Conservation (phyloP, 176 grass and related monocot genomes). For the Thalia dealbata region DNA sequence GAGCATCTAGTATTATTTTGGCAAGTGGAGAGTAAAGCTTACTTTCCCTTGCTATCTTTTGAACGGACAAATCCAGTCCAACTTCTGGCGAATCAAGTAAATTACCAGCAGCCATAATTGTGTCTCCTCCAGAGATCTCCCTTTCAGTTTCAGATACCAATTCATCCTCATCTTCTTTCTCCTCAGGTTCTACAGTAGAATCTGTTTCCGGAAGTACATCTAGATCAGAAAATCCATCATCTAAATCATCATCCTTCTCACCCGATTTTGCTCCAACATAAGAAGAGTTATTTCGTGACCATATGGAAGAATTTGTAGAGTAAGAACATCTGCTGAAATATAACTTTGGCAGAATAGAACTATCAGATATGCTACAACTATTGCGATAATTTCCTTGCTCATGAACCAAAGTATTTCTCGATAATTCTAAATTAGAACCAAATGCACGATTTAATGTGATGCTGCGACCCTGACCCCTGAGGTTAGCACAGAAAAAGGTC, state of each 20-base stretch:
- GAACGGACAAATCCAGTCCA: slow-evolving; percentile 17
- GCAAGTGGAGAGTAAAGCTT: neutral
- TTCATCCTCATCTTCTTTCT: slow-evolving; percentile 16
- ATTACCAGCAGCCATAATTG: slow-evolving; percentile 31
- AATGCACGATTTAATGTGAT: slow-evolving; percentile 17
- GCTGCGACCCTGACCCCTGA: slow-evolving; percentile 22
- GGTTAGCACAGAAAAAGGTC: slow-evolving; percentile 7
- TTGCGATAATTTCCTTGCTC: slow-evolving; percentile 18
- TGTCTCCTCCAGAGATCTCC: slow-evolving; percentile 23
- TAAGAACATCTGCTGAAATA: slow-evolving; percentile 1
- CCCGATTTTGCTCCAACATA: slow-evolving; percentile 37
- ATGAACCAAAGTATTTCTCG: slow-evolving; percentile 18
- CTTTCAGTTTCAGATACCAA: slow-evolving; percentile 17
- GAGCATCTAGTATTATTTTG: slow-evolving; percentile 1
- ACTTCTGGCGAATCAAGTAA: slow-evolving; percentile 23
- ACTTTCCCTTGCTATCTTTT: neutral
- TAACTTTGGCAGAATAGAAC: slow-evolving; percentile 22
- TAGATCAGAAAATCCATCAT: slow-evolving; percentile 85
- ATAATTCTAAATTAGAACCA: slow-evolving; percentile 15
- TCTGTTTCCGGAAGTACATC: slow-evolving; percentile 39
- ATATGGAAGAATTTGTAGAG: slow-evolving; percentile 25
- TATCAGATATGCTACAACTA: slow-evolving; percentile 20
- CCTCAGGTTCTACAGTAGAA: neutral
- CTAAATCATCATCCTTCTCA: slow-evolving; percentile 40
- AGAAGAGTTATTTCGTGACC: slow-evolving; percentile 51